Evolutionary conservation across 768 basidiomycete genomes (phyloP).

Genomic region (Termitomyces sp.): DNA sequence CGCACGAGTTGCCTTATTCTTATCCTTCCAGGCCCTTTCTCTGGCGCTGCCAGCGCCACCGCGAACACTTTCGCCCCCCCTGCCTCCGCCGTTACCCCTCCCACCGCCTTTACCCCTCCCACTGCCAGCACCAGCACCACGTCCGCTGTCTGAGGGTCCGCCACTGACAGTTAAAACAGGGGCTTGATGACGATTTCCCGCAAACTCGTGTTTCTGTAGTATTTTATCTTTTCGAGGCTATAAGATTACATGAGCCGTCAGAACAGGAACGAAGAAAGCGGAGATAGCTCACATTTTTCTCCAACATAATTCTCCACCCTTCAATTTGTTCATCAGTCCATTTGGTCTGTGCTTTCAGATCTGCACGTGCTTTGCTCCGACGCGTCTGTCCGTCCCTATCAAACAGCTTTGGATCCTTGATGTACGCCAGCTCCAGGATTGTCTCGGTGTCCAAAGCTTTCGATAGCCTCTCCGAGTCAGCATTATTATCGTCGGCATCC

Average conservation of each 20-base stretch:
- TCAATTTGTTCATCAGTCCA: conserved; percentile 86
- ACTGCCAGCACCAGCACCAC: conserved; percentile 37
- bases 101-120: conserved; percentile 20
- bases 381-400: conserved; percentile 71
- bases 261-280: background rate
- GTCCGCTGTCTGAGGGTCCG: conserved; percentile 20
- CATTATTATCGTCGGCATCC: conserved; percentile 29
- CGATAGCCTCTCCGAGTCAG: conserved; percentile 19
- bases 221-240: conserved; percentile 75
- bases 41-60: conserved; percentile 35
- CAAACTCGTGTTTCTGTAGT: conserved; percentile 70
- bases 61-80: conserved; percentile 32
- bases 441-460: conserved; percentile 42
- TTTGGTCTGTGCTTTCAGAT: conserved; percentile 67
- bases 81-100: conserved; percentile 28
- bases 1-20: conserved; percentile 64
- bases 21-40: conserved; percentile 71
- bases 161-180: conserved; percentile 3
- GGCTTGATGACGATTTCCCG: conserved; percentile 46
- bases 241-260: background rate
- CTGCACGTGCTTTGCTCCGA: conserved; percentile 58
- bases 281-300: conserved; percentile 64
- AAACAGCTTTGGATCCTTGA: conserved; percentile 70
- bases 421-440: conserved; percentile 72
- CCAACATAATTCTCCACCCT: conserved; percentile 89